Percentiles rank a stretch among this genome's conserved stretches.
These are phyloP conservation scores for Apiosordaria backusii DNA, from an alignment of 495 filamentous ascomycete genomes.

Conservation along the genomic window DNA sequence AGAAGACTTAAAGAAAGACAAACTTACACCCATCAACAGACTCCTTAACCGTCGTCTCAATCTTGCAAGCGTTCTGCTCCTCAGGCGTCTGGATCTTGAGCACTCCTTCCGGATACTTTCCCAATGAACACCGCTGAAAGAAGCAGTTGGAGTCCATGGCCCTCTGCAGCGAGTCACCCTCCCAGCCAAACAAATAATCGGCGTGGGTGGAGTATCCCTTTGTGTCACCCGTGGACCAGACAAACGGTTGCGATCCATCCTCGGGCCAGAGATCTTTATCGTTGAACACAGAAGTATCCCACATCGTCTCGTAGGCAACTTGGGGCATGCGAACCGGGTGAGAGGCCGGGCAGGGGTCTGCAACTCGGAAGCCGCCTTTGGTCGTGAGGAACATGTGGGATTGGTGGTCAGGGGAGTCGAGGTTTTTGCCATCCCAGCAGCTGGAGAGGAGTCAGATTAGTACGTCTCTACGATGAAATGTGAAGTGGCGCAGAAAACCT, in stretches of 20 bases:
- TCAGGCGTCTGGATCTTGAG: conserved; percentile 30
- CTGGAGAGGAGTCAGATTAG: conserved; percentile 9
- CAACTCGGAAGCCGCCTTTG: conserved; percentile 31
- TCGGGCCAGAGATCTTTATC: conserved; percentile 40
- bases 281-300: conserved; percentile 40
- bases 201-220: conserved; percentile 42
- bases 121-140: conserved; percentile 28
- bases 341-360: conserved; percentile 29
- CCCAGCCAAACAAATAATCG: conserved; percentile 48
- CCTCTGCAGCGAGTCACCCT: conserved; percentile 37
- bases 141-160: conserved; percentile 44
- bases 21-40: conserved; percentile 39
- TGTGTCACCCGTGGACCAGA: conserved; percentile 40
- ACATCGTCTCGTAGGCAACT: conserved; percentile 41
- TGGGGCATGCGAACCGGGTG: conserved; percentile 40
- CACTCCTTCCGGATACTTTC: conserved; percentile 1
- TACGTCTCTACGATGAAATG: neutral
- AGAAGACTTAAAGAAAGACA: neutral
- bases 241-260: conserved; percentile 41
- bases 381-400: conserved; percentile 39
- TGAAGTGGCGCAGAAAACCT: conserved; percentile 21
- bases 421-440: conserved; percentile 34
- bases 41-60: conserved; percentile 36
- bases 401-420: conserved; percentile 37
- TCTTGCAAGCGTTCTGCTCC: conserved; percentile 35